Base-by-base conservation (phyloP, 1,139 yeast genomes). In the Yamadazyma spencermartinsiae region DNA sequence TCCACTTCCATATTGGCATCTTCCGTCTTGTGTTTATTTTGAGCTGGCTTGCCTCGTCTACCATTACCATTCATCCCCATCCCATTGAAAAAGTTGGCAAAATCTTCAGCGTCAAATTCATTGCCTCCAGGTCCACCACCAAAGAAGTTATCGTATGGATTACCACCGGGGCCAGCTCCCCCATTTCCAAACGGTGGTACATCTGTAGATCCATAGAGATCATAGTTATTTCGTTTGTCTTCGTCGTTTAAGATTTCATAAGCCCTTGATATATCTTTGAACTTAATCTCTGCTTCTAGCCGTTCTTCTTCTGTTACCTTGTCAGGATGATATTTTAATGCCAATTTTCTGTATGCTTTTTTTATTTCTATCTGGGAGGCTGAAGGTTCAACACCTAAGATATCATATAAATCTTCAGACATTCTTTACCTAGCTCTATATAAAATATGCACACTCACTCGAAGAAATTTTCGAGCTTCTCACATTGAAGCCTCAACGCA, bases 271-370 rank as follows among this genome's bases (percentile, higher is more conserved):
- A 87, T 75, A 51, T 82, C 87, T 59, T 86, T 87, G 60, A 87
- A 87, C 56, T 74, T 77, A 43, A 75, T 64, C 55, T 86, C 95
- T 1, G 90, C 85, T 28, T 65, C 77, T 18, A 71, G 81, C 39
- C 94, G 72, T 41, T 77, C 79, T 6, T 76, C 79, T 46, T 81
- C 89, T 0, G 76, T 61, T 2, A 77, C 90, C 57, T 87, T 87
- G 56, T 87, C 96, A 0, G 96, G 96, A 57, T 87, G 96, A 54
- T 79, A 76, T 40, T 69, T 66, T 37, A 87, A 69, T 10, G 95
- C 95, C 39, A 83, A 71, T 48, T 77, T 80, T 46, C 89, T 72
- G 61, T 85, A 87, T 1, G 95, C 92, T 59, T 76, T 80, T 49
- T 83, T 81, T 54, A 87, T 84, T 45, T 86, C 95, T 4, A 67